phyloP scores from a whole-genome alignment of 805 yeast genomes.

The Kazachstania kunashirensis region DNA sequence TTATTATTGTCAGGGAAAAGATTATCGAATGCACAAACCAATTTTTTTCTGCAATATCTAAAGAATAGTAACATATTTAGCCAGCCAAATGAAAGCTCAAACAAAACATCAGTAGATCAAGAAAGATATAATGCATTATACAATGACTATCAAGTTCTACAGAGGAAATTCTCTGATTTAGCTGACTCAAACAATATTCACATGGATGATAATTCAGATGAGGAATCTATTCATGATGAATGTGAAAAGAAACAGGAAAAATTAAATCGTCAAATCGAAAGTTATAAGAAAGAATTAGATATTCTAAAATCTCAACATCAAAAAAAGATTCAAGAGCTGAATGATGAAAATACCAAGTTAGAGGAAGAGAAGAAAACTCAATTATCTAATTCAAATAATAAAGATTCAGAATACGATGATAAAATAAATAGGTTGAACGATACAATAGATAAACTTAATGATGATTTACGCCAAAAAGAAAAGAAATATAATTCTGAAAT shows the following conservation, averaged over 20 bases:
- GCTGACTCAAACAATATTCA: not conserved
- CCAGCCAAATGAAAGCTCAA: conserved; percentile 14
- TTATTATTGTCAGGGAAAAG: conserved; percentile 21
- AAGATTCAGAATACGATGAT: not conserved
- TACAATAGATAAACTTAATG: not conserved
- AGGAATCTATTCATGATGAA: conserved; percentile 1
- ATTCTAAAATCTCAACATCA: conserved; percentile 1
- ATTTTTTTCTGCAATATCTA: conserved; percentile 12
- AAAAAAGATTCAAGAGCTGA: conserved; percentile 7
- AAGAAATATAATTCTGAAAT: not conserved
- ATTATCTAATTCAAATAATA: conserved; percentile 1
- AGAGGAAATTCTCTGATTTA: conserved; percentile 3
- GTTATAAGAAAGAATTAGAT: not conserved
- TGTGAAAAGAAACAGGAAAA: conserved; percentile 3
- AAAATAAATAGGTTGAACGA: conserved; percentile 1
- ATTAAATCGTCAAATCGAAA: conserved; percentile 3
- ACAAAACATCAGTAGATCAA: conserved; percentile 1
- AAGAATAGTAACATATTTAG: conserved; percentile 14
- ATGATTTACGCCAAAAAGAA: not conserved
- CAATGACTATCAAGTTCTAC: conserved; percentile 8
- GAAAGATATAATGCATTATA: conserved; percentile 11
- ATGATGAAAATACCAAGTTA: conserved; percentile 5
- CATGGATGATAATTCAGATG: conserved; percentile 1
- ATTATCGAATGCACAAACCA: conserved; percentile 22
- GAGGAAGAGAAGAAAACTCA: conserved; percentile 2